These are phyloP conservation scores for Wickerhamomyces sp. DNA, from an alignment of 1,139 yeast genomes.

Conservation along the genomic window DNA sequence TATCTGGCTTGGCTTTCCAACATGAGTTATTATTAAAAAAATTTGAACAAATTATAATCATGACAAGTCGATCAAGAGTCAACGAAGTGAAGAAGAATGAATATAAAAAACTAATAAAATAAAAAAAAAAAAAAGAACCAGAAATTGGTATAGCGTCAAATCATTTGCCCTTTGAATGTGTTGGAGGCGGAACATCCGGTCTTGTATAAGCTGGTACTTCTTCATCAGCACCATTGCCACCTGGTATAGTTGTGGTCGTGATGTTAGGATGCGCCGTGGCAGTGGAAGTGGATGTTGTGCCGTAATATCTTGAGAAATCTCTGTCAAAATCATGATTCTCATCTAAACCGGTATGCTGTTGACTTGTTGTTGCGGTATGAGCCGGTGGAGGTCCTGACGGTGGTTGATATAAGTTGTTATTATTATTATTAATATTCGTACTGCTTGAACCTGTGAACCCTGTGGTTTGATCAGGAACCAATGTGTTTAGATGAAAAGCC, in stretches of 20 bases:
- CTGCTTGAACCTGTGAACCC: slow-evolving; percentile 7
- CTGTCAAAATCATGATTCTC: slow-evolving; percentile 13
- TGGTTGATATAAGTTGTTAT: neutral
- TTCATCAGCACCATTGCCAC: neutral
- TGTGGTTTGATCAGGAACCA: slow-evolving; percentile 22
- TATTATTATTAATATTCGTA: neutral
- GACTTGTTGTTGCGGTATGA: slow-evolving; percentile 9
- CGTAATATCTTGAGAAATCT: slow-evolving; percentile 21
- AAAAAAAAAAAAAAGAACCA: no score
- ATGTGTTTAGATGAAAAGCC: slow-evolving; percentile 13
- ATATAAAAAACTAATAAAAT: no score
- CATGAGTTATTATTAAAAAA: no score
- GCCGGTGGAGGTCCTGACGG: slow-evolving; percentile 5
- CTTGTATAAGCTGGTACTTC: neutral
- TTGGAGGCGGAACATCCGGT: slow-evolving; percentile 2
- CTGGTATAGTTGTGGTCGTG: neutral
- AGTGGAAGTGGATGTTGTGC: slow-evolving; percentile 1
- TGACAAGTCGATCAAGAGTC: no score
- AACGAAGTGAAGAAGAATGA: no score
- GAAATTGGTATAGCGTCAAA: no score
- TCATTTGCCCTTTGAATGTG: slow-evolving; percentile 1
- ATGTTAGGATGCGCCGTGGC: neutral
- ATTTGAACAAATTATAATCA: no score
- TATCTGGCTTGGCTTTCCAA: no score
- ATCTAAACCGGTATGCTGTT: slow-evolving; percentile 7